Evolutionary conservation across 495 filamentous ascomycete genomes (phyloP), one percentile per base, ranked within the genome.

Genomic region (Penicillium nucicola): DNA sequence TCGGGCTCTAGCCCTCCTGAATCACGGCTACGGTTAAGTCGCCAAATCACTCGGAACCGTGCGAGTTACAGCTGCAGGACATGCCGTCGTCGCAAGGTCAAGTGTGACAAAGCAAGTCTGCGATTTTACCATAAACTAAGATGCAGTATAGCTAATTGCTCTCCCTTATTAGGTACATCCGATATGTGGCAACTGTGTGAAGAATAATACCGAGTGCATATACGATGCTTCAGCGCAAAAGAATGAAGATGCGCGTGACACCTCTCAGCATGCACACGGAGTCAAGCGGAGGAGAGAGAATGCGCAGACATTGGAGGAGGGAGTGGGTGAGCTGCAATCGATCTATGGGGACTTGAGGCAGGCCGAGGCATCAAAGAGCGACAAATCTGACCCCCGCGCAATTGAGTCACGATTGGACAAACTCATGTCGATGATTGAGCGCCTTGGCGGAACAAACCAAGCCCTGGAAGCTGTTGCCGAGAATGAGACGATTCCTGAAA

Each of bases 111-210:
- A 8, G 25, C 10, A 5, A 22, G 2, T 22, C 5, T 28, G 25
- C 7, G 25, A 28, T 28, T 28, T 8, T 28, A 8, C 25, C 2
- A 28, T 28, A 8, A 1, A 6, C 10, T 28, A 2, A 20, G 9
- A 28, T 20, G 12, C n/a, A 35, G 12, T 22, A 13, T 22, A 35
- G 12, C 30, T 37, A n/a, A 43, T 20, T 4, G 9, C 6, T 33
- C 13, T 43, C 15, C 30, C 35, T 11, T 30, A 48, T 28, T 53
- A 77, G 74, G 64, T 71, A 12, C 75, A 78, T 50, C 75, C 75
- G 2, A 55, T 76, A n/a, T 78, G 75, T 46, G 68, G 72, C 12
- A 76, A 75, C 50, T 78, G 75, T 53, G 46, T 53, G 30, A 78
- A 77, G 44, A 76, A 66, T 56, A 68, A 66, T 19, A 63, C 62